Evolutionary conservation across 2,329 filamentous ascomycete species (phyloP).

Genomic region (Epichloe scottii): DNA sequence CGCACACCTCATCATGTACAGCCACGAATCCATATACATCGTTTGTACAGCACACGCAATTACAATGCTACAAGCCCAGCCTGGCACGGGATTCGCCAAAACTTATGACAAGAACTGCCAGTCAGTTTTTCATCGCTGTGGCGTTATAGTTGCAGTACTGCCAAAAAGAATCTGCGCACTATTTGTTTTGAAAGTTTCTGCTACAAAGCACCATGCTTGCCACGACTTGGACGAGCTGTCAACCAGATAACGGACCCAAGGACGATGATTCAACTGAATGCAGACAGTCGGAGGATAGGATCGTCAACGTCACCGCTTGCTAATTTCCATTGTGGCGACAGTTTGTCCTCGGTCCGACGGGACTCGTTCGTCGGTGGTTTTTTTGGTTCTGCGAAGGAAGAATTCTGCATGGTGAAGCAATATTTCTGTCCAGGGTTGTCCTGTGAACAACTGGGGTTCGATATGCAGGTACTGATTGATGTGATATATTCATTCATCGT

Average conservation of each 20-base stretch:
- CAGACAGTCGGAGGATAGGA: background rate
- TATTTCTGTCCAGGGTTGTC: no score
- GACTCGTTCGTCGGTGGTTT: background rate
- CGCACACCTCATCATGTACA: no score
- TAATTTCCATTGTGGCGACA: background rate
- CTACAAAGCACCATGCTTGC: no score
- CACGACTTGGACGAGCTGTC: background rate
- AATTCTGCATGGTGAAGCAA: no score
- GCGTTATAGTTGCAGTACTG: no score
- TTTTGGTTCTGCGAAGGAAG: background rate
- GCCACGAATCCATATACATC: no score
- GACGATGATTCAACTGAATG: background rate
- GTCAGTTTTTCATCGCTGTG: no score
- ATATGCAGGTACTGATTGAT: background rate
- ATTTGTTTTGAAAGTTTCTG: background rate
- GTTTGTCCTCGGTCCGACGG: background rate
- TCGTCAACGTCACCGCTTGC: conserved; percentile 2
- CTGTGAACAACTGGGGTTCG: background rate
- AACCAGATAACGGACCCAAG: background rate
- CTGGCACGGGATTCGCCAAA: no score
- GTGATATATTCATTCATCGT: background rate
- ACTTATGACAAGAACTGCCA: no score
- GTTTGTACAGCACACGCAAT: no score
- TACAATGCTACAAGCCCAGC: no score
- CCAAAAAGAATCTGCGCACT: background rate